Evolutionary conservation across 345 rosid species (phyloP), one percentile per base, ranked within the genome.

Genomic region (Rhodamnia argentea): DNA sequence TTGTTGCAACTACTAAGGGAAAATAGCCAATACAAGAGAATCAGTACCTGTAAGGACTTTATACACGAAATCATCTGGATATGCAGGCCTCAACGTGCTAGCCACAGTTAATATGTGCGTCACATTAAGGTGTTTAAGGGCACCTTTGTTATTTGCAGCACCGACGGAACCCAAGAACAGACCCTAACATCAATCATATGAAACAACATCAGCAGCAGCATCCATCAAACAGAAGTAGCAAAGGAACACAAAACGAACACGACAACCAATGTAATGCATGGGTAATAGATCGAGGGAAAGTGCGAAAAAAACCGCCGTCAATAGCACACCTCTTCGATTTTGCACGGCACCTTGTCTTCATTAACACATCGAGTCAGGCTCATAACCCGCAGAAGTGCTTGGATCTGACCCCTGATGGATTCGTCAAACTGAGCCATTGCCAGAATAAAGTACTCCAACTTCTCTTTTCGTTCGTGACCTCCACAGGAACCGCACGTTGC

Each of bases 91-190:
- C 53, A 91, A 62, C 0, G 90, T 88, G 78, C 87, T 85, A 90
- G 92, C 92, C 9, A 91, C 92, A 12, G 92, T 91, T 85, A 93
- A 87, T 54, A 92, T 82, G 26, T 91, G 94, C 0, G 94, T 91
- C 84, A 91, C 87, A 58, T 90, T 91, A 60, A 76, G 90, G 62
- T 82, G 82, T 88, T 90, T 92, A 82, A 93, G 90, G 0, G 84
- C 91, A 83, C 86, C 88, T 86, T 89, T 84, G 81, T 91, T 92
- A 84, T 86, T 85, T 42, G 94, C 93, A 87, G 89, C 95, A 27
- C 85, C 90, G 10, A 91, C 55, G 23, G 92, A 94, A n/a, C 96
- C 95, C 88, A 92, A 85, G 87, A 89, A 92, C 83, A 92, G 85
- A 86, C 93, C 92, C 93, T 91, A 58, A 24, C 10, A 20, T 47